phyloP scores from a whole-genome alignment of 345 rosid genomes.

The Acer yangbiense region DNA sequence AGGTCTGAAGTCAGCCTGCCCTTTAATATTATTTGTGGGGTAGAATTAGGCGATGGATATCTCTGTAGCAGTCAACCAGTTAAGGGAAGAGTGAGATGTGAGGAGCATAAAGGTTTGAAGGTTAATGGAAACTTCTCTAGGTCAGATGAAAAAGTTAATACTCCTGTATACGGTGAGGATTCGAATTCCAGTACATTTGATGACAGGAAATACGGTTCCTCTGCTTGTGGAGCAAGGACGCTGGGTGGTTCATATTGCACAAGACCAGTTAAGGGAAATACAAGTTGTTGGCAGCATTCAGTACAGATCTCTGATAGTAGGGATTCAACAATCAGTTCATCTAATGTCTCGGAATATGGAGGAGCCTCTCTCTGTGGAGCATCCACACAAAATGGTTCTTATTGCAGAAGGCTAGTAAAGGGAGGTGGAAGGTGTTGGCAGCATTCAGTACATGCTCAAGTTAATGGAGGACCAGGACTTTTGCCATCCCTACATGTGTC shows the following conservation, averaged over 20 bases:
- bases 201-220: background rate
- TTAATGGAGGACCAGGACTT: background rate
- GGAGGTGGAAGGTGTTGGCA: conserved; percentile 63
- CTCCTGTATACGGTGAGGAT: background rate
- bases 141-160: conserved; percentile 9
- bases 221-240: conserved; percentile 3
- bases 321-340: background rate
- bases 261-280: conserved; percentile 7
- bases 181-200: background rate
- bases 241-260: conserved; percentile 10
- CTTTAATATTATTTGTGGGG: conserved; percentile 45
- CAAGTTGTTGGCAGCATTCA: conserved; percentile 18
- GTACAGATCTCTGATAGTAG: no score
- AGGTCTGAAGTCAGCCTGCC: background rate
- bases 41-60: conserved; percentile 47
- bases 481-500: background rate
- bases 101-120: conserved; percentile 71
- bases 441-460: background rate
- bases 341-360: background rate
- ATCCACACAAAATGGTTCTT: conserved; percentile 42
- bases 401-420: conserved; percentile 42
- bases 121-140: conserved; percentile 33
- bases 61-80: conserved; percentile 48
- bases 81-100: conserved; percentile 61
- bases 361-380: conserved; percentile 48